phyloP scores from a whole-genome alignment of 306 rosid species.

The Vigna mungo region DNA sequence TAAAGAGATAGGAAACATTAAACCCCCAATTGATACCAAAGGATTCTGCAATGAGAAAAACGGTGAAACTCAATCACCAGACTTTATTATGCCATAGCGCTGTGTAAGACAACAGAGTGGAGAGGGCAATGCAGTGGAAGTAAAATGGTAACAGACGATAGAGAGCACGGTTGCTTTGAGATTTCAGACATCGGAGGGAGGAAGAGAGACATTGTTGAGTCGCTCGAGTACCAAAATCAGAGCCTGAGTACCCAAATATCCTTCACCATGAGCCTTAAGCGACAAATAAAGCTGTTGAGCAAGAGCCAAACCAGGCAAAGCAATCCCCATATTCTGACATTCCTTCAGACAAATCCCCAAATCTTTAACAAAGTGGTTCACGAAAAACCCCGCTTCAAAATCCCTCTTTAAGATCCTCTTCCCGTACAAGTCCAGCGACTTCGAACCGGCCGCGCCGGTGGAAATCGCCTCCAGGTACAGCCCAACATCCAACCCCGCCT shows the following conservation, averaged over 20 bases:
- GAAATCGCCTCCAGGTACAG: conserved; percentile 72
- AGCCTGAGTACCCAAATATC: conserved; percentile 79
- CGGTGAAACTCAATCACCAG: no score
- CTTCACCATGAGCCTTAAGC: conserved; percentile 84
- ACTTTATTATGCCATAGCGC: no score
- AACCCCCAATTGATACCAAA: no score
- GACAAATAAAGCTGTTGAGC: conserved; percentile 89
- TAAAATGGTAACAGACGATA: no score
- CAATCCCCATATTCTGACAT: conserved; percentile 80
- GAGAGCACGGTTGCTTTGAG: not conserved
- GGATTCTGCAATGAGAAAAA: no score
- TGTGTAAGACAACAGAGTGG: not conserved
- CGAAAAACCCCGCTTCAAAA: conserved; percentile 80
- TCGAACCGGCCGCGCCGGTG: conserved; percentile 81
- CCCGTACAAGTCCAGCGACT: conserved; percentile 69
- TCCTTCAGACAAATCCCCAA: conserved; percentile 91
- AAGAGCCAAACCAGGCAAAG: conserved; percentile 87
- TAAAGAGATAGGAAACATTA: no score
- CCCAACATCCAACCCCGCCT: conserved; percentile 79
- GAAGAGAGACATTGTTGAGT: conserved; percentile 72
- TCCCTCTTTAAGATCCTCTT: conserved; percentile 73
- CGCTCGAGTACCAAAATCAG: conserved; percentile 78
- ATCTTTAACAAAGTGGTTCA: conserved; percentile 84
- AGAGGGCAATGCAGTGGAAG: not conserved
- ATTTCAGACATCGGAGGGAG: conserved; percentile 15